These are phyloP conservation scores for Blastomyces parvus DNA, from an alignment of 2,329 filamentous ascomycete genomes.

Conservation along the genomic window DNA sequence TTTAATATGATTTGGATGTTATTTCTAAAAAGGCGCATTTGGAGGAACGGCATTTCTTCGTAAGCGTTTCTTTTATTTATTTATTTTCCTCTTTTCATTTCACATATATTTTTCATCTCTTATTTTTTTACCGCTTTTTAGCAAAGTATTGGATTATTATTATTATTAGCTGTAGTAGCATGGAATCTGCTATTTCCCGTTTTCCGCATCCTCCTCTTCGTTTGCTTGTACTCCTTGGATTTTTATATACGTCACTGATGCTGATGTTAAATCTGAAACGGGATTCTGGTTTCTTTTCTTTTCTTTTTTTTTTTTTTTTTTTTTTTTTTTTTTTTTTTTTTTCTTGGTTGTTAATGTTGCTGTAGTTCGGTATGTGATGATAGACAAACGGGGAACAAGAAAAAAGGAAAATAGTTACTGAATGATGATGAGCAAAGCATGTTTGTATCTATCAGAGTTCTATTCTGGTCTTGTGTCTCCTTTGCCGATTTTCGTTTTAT, in stretches of 20 bases:
- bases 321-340: neutral
- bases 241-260: neutral
- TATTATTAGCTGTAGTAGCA: neutral
- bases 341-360: too few relatives aligned
- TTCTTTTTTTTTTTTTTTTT: neutral
- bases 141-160: neutral
- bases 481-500: slow-evolving; percentile 8
- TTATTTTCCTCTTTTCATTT: neutral
- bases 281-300: neutral
- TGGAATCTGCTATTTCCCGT: neutral
- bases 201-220: slow-evolving; percentile 3
- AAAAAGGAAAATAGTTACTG: neutral
- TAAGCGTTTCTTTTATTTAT: neutral
- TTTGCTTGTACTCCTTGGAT: neutral
- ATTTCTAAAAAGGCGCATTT: slow-evolving; percentile 11
- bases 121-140: neutral
- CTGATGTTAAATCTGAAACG: neutral
- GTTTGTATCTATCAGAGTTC: slow-evolving; percentile 3
- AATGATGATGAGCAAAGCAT: slow-evolving; percentile 1
- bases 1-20: neutral
- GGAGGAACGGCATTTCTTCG: neutral
- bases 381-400: neutral
- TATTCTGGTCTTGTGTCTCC: slow-evolving; percentile 6
- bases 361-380: neutral
- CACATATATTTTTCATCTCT: neutral